Evolutionary conservation across 2,329 filamentous ascomycete genomes (phyloP).

Genomic region (Xylogone sp.): DNA sequence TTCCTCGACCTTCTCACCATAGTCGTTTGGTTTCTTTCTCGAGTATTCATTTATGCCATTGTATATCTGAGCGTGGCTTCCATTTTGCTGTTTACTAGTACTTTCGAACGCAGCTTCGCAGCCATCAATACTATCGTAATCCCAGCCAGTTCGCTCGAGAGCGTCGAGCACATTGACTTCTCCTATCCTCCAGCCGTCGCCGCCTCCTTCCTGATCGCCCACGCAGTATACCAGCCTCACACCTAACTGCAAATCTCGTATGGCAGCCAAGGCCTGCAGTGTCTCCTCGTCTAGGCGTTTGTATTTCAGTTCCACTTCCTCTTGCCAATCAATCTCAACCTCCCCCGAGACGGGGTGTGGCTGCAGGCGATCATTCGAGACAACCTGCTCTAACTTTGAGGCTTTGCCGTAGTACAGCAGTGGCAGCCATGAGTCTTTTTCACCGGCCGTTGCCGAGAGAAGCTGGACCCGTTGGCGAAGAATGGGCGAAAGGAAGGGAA

Average conservation of each 20-base stretch:
- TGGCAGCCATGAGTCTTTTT: slow-evolving; percentile 66
- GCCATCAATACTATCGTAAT: slow-evolving; percentile 47
- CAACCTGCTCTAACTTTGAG: slow-evolving; percentile 54
- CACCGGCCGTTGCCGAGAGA: slow-evolving; percentile 48
- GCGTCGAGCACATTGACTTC: slow-evolving; percentile 62
- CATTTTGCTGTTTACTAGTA: slow-evolving; percentile 23
- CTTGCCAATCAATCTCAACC: slow-evolving; percentile 66
- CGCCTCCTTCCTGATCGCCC: slow-evolving; percentile 49
- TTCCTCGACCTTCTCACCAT: slow-evolving; percentile 10
- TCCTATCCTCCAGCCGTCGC: slow-evolving; percentile 67
- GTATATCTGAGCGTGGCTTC: slow-evolving; percentile 4
- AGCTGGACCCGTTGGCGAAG: slow-evolving; percentile 63
- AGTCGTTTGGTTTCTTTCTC: neutral
- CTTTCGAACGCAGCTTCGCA: slow-evolving; percentile 53
- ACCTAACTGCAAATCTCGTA: slow-evolving; percentile 58
- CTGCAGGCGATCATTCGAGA: slow-evolving; percentile 61
- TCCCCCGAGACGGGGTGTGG: slow-evolving; percentile 80
- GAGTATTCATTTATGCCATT: neutral
- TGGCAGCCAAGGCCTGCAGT: slow-evolving; percentile 60
- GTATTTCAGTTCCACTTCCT: slow-evolving; percentile 62
- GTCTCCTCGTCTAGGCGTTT: slow-evolving; percentile 72
- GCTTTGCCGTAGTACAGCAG: slow-evolving; percentile 64
- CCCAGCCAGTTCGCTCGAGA: slow-evolving; percentile 46
- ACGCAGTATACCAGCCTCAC: slow-evolving; percentile 69
- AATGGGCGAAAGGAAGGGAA: slow-evolving; percentile 62